Evolutionary conservation across 352 stramenopile genomes (phyloP), one percentile per base, ranked within the genome.

Genomic region (Globisporangium parvum): DNA sequence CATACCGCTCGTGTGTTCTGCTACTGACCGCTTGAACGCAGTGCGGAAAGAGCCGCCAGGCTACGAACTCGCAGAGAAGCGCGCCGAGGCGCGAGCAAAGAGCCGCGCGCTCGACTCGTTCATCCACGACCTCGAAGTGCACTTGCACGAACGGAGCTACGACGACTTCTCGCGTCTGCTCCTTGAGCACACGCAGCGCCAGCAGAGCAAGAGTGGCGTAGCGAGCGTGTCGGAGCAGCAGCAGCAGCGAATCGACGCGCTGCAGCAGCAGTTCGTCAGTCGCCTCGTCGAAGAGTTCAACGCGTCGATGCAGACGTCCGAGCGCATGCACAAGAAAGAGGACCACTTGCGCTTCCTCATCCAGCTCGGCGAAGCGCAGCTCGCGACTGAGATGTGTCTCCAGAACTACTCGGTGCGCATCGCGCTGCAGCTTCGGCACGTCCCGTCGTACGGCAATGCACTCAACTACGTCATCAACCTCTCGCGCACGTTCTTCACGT

Each of bases 401-500:
- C 71, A 89, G 47, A 89, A 88, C 60, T 93, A 93, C 56, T 86
- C 79, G 3, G 77, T 87, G 28, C 79, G 77, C 35, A 89, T 93
- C 18, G 80, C 79, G 1, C 57, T 89, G 26, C 80, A 93, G 47
- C 64, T 93, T 37, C 79, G 80, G 3, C 74, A 87, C 23, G 81
- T 93, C 2, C 78, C 77, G 26, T 87, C 79, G 20, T 81, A 83
- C 33, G 83, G 83, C 11, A 87, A 88, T 55, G 62, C 72, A 21
- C 72, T 91, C 45, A 85, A 86, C 59, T 93, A 90, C 55, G 80
- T 93, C 21, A 86, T 93, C 51, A 88, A 89, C 35, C 69, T 91
- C 35, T 91, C 83, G 5, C 66, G 83, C 12, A 89, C 83, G 0
- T 91, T 93, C 66, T 93, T 93, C 70, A 90, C 83, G n/a, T 88